A percentile compares a stretch with the other conserved stretches of the same genome.
Conservation (phyloP, 805 yeast genomes). For the Yarrowia sp. region DNA sequence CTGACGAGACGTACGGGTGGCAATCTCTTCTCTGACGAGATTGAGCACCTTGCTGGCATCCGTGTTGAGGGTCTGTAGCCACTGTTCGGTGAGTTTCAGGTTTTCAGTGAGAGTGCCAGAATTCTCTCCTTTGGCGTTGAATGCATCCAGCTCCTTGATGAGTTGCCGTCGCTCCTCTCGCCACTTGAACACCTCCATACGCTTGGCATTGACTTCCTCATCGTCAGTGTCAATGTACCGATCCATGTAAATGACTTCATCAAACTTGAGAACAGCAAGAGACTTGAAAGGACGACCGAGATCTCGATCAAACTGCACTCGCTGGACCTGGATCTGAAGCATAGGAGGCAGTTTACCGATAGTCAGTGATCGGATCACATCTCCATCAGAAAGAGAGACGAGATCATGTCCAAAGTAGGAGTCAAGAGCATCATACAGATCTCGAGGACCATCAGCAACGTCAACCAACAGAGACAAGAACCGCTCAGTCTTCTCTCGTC, state of each 20-base stretch:
- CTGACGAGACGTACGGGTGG: conserved; percentile 49
- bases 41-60: conserved; percentile 9
- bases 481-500: conserved; percentile 63
- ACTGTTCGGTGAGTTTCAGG: conserved; percentile 56
- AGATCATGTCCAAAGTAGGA: conserved; percentile 72
- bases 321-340: conserved; percentile 86
- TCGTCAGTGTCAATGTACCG: conserved; percentile 71
- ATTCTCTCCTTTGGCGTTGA: conserved; percentile 31
- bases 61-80: conserved; percentile 45
- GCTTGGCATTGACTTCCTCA: conserved; percentile 48
- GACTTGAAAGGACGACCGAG: conserved; percentile 75
- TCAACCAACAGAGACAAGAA: conserved; percentile 80
- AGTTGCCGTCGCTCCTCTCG: conserved; percentile 42
- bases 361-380: conserved; percentile 69
- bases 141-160: conserved; percentile 16
- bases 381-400: conserved; percentile 63
- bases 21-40: conserved; percentile 48
- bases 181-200: conserved; percentile 61
- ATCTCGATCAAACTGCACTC: conserved; percentile 85
- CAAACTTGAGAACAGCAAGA: conserved; percentile 75
- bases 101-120: conserved; percentile 53
- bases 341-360: conserved; percentile 73
- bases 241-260: conserved; percentile 77
- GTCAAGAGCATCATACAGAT: conserved; percentile 88
- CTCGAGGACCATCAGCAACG: conserved; percentile 83